Conservation (phyloP, 106 monocot genomes). For the Dendrobium nobile region DNA sequence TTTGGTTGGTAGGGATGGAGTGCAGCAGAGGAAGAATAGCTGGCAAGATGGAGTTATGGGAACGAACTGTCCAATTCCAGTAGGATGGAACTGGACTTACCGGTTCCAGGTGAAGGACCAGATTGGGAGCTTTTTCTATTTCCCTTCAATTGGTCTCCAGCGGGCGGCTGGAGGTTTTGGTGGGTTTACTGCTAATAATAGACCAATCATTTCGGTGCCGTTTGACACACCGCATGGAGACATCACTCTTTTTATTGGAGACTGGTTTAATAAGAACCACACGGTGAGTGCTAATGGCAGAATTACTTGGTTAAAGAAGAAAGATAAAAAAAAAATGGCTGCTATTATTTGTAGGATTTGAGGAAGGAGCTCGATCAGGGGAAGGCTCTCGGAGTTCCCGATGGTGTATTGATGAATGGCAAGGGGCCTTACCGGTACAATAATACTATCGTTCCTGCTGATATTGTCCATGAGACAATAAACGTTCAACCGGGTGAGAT, state of each 20-base stretch:
- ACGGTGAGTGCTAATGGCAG: slow-evolving; percentile 24
- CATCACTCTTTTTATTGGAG: slow-evolving; percentile 77
- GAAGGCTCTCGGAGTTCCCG: slow-evolving; percentile 47
- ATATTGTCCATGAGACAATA: slow-evolving; percentile 41
- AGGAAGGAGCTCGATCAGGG: slow-evolving; percentile 59
- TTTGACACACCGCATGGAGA: slow-evolving; percentile 72
- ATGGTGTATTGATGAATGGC: slow-evolving; percentile 70
- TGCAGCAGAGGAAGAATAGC: slow-evolving; percentile 76
- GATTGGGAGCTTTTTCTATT: slow-evolving; percentile 92
- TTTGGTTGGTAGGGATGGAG: slow-evolving; percentile 46
- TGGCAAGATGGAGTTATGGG: slow-evolving; percentile 96
- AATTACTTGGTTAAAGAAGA: no score
- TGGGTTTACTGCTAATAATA: slow-evolving; percentile 74
- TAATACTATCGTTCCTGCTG: slow-evolving; percentile 33
- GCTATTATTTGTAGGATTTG: slow-evolving; percentile 21
- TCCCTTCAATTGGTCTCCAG: slow-evolving; percentile 65
- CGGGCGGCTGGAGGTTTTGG: slow-evolving; percentile 83
- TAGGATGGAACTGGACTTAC: slow-evolving; percentile 97
- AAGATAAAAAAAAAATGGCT: background rate
- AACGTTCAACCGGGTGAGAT: slow-evolving; percentile 44
- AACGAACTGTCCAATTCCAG: slow-evolving; percentile 91
- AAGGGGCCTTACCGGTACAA: slow-evolving; percentile 62
- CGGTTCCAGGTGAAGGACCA: slow-evolving; percentile 97
- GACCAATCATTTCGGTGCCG: slow-evolving; percentile 60
- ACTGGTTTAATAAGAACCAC: slow-evolving; percentile 85